Evolutionary conservation across 75 land plant species (phyloP).

Genomic region (Picea glauca): DNA sequence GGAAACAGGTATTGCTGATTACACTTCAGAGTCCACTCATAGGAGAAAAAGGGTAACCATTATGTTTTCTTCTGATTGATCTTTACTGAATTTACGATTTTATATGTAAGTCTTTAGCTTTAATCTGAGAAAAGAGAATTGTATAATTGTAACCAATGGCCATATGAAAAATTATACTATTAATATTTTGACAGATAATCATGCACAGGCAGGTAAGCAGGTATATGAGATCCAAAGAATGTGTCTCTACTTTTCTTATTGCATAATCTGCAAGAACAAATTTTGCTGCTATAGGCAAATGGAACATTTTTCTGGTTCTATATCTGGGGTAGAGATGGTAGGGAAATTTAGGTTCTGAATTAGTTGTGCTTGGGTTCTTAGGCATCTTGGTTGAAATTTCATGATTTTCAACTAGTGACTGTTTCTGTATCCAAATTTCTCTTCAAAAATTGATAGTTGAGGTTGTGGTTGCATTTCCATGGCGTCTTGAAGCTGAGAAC

Average conservation of each 20-base stretch:
- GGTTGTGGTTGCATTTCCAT: background rate
- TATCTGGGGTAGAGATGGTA: background rate
- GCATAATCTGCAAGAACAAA: background rate
- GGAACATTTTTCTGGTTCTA: background rate
- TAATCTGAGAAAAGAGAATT: background rate
- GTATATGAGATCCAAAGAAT: background rate
- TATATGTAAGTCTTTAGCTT: background rate
- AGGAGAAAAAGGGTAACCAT: conserved; percentile 37
- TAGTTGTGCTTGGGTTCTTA: background rate
- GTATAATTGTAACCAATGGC: background rate
- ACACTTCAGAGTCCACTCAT: conserved; percentile 35
- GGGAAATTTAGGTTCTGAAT: background rate
- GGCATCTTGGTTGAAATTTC: background rate
- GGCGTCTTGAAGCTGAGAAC: background rate
- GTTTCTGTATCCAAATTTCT: background rate
- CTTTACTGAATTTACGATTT: background rate
- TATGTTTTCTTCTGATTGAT: background rate
- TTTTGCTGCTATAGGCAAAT: background rate
- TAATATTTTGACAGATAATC: background rate
- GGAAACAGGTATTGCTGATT: conserved; percentile 32
- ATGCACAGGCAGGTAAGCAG: background rate
- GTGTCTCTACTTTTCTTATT: background rate
- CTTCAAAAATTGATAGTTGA: background rate
- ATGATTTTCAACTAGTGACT: background rate
- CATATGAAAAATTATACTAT: background rate